Conservation (phyloP, 495 filamentous ascomycete species). For the Emericellopsis terricola region DNA sequence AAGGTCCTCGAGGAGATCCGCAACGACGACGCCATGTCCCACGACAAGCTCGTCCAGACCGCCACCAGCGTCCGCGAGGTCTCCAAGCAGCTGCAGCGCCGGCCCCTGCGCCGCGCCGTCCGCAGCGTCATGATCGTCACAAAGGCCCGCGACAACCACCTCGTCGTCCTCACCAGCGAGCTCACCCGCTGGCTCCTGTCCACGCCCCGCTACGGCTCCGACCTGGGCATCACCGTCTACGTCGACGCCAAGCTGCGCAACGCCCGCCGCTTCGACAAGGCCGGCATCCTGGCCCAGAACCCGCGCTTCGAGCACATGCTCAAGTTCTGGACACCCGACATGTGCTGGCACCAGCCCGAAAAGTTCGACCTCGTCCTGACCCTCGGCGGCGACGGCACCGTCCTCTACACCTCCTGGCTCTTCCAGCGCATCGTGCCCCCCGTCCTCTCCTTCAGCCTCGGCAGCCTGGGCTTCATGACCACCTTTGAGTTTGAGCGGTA, state of each 20-base stretch:
- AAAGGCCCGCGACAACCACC: slow-evolving; percentile 79
- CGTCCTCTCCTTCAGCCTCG: slow-evolving; percentile 73
- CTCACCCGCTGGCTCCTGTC: slow-evolving; percentile 71
- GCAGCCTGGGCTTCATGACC: slow-evolving; percentile 80
- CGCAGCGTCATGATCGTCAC: slow-evolving; percentile 91
- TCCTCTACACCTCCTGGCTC: slow-evolving; percentile 82
- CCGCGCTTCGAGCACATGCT: slow-evolving; percentile 61
- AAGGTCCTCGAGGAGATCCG: slow-evolving; percentile 88
- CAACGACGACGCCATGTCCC: slow-evolving; percentile 78
- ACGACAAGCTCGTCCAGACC: slow-evolving; percentile 83
- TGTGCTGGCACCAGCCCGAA: slow-evolving; percentile 79
- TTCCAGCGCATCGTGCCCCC: slow-evolving; percentile 89
- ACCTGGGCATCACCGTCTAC: slow-evolving; percentile 74
- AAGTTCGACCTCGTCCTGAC: slow-evolving; percentile 87
- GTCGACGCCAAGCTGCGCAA: slow-evolving; percentile 80
- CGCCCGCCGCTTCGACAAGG: slow-evolving; percentile 72
- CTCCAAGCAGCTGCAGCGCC: slow-evolving; percentile 76
- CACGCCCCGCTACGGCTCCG: slow-evolving; percentile 64
- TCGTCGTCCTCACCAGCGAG: slow-evolving; percentile 73
- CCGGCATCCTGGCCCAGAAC: slow-evolving; percentile 50
- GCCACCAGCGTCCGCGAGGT: slow-evolving; percentile 89
- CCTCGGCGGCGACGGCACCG: slow-evolving; percentile 82
- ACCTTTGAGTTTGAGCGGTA: slow-evolving; percentile 79
- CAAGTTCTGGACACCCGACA: slow-evolving; percentile 82
- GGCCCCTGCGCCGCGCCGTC: slow-evolving; percentile 75